Conservation (phyloP, 1,284 basidiomycete species). For the Cryptococcus amylolentus region DNA sequence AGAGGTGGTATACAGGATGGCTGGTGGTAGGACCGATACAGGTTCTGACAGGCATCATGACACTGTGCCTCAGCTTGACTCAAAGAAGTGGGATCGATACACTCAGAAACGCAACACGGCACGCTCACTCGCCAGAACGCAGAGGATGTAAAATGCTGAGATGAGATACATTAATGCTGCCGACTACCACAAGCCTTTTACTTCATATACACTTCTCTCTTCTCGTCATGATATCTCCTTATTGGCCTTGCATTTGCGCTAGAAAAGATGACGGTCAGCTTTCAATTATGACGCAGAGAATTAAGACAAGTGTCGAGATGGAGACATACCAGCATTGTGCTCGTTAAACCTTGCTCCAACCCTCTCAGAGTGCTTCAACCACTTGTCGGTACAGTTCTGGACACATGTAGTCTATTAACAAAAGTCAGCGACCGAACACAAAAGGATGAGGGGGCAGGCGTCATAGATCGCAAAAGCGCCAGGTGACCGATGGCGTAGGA, state of each 20-base stretch:
- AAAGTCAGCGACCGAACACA: neutral
- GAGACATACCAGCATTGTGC: conserved; percentile 71
- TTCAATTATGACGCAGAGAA: neutral
- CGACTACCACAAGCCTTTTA: neutral
- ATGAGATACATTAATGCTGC: conserved; percentile 5
- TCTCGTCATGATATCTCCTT: neutral
- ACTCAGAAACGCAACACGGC: no score
- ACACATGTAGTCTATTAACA: conserved; percentile 55
- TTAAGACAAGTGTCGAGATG: no score
- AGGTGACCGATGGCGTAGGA: neutral
- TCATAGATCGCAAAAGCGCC: no score
- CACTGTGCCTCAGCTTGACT: no score
- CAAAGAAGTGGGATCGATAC: no score
- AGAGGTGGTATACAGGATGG: no score
- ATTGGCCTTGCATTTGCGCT: conserved; percentile 12
- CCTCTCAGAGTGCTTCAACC: conserved; percentile 93
- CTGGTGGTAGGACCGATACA: no score
- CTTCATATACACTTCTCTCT: no score
- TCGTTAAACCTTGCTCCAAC: conserved; percentile 90
- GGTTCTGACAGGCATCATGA: no score
- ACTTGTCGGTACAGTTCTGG: conserved; percentile 76
- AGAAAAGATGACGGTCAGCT: neutral
- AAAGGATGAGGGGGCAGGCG: no score
- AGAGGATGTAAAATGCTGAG: neutral
- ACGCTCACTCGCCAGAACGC: no score